These are phyloP conservation scores for Decorospora gaudefroyi DNA, from an alignment of 2,329 filamentous ascomycete genomes.

Conservation along the genomic window DNA sequence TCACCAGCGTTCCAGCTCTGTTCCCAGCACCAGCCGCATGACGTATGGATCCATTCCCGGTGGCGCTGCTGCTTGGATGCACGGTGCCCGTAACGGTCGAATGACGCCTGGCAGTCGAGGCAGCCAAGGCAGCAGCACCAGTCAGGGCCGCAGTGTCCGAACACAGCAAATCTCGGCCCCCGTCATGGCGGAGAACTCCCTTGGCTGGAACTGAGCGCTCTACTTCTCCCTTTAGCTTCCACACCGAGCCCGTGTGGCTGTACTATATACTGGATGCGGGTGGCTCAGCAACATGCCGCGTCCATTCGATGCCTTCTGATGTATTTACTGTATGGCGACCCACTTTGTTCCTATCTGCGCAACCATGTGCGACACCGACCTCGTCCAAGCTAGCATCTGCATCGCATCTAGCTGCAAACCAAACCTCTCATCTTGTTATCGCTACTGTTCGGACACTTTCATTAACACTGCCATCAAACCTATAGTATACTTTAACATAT, in stretches of 20 bases:
- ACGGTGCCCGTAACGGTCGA: slow-evolving; percentile 48
- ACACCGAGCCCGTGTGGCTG: slow-evolving; percentile 30
- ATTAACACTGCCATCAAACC: slow-evolving; percentile 34
- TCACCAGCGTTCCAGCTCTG: slow-evolving; percentile 76
- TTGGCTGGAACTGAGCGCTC: slow-evolving; percentile 81
- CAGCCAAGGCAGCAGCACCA: slow-evolving; percentile 57
- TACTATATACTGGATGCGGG: slow-evolving; percentile 36
- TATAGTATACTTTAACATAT: slow-evolving; percentile 40
- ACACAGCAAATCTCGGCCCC: slow-evolving; percentile 83
- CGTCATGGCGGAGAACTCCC: slow-evolving; percentile 89
- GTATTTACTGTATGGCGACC: slow-evolving; percentile 24
- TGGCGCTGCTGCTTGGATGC: slow-evolving; percentile 56
- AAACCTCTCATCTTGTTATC: slow-evolving; percentile 22
- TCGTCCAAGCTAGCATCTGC: slow-evolving; percentile 25
- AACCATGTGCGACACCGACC: slow-evolving; percentile 13
- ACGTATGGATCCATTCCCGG: slow-evolving; percentile 45
- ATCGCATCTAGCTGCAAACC: slow-evolving; percentile 18
- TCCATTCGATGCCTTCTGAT: slow-evolving; percentile 16
- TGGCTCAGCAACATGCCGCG: slow-evolving; percentile 7
- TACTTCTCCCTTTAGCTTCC: background rate
- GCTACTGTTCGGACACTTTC: slow-evolving; percentile 46
- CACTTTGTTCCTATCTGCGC: slow-evolving; percentile 6
- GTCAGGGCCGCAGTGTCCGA: slow-evolving; percentile 65
- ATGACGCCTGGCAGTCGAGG: slow-evolving; percentile 51
- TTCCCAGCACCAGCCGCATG: slow-evolving; percentile 68